Evolutionary conservation across 1,139 yeast genomes (phyloP).

Genomic region (Candida freyschussii): DNA sequence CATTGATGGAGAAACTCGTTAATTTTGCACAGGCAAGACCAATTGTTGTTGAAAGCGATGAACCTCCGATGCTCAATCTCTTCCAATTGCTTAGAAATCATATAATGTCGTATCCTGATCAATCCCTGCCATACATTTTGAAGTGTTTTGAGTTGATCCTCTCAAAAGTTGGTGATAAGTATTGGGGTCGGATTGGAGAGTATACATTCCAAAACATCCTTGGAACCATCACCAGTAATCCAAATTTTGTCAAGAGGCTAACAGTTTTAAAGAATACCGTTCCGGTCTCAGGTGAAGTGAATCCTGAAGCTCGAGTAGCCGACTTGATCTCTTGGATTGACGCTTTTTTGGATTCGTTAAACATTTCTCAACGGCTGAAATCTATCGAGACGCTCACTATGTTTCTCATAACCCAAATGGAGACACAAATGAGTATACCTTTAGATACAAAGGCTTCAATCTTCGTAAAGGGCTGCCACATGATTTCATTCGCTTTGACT

Average conservation of each 20-base stretch:
- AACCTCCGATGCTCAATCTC: constrained; percentile 19
- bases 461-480: constrained; percentile 27
- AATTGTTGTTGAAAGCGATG: constrained; percentile 5
- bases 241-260: constrained; percentile 25
- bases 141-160: constrained; percentile 43
- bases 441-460: constrained; percentile 22
- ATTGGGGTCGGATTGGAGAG: constrained; percentile 52
- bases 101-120: constrained; percentile 44
- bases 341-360: constrained; percentile 33
- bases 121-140: constrained; percentile 52
- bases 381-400: constrained; percentile 39
- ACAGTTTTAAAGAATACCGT: constrained; percentile 19
- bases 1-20: constrained; percentile 36
- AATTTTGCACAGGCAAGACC: constrained; percentile 40
- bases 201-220: constrained; percentile 47
- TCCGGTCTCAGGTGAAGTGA: constrained; percentile 10
- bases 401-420: constrained; percentile 32
- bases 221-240: constrained; percentile 47
- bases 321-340: constrained; percentile 43
- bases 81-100: constrained; percentile 44
- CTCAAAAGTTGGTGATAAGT: constrained; percentile 33
- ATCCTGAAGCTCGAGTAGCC: constrained; percentile 23
- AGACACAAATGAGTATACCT: constrained; percentile 23
- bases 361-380: constrained; percentile 33
- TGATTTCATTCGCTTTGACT: constrained; percentile 27